A percentile compares a stretch with the other conserved stretches of the same genome.
Evolutionary conservation across 192 early-diverging fungal genomes (phyloP).

Genomic region (Glomus cerebriforme): DNA sequence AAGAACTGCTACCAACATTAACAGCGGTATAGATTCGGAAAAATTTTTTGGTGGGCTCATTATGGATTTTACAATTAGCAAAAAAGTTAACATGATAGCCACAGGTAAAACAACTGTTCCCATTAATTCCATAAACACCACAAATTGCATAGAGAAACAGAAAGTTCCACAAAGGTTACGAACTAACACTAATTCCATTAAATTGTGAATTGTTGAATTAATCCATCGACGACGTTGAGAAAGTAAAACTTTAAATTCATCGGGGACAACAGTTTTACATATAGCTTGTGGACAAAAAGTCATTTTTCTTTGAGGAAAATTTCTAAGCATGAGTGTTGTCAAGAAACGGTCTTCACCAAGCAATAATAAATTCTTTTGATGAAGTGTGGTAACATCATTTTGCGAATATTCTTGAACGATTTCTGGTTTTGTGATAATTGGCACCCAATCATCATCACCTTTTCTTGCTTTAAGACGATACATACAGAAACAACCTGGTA

Average conservation of each 20-base stretch:
- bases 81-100: constrained; percentile 70
- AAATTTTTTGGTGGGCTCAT: constrained; percentile 57
- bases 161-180: constrained; percentile 95
- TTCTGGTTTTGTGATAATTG: constrained; percentile 89
- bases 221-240: constrained; percentile 96
- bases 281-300: constrained; percentile 82
- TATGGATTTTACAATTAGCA: constrained; percentile 61
- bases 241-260: constrained; percentile 78
- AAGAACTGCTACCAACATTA: constrained; percentile 78
- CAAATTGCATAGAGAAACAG: constrained; percentile 94
- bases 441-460: constrained; percentile 73
- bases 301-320: constrained; percentile 86
- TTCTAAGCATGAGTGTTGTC: constrained; percentile 86
- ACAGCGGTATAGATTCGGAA: constrained; percentile 62
- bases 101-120: constrained; percentile 80
- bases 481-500: constrained; percentile 98
- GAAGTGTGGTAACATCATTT: constrained; percentile 78
- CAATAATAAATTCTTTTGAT: constrained; percentile 76
- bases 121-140: constrained; percentile 73
- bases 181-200: constrained; percentile 89
- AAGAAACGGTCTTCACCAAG: constrained; percentile 90
- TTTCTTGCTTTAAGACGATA: constrained; percentile 91
- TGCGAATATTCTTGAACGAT: constrained; percentile 85
- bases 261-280: constrained; percentile 85
- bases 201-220: constrained; percentile 95